Evolutionary conservation across 2,329 filamentous ascomycete species (phyloP), one percentile per base, ranked within the genome.

Genomic region (Fusarium sp.): DNA sequence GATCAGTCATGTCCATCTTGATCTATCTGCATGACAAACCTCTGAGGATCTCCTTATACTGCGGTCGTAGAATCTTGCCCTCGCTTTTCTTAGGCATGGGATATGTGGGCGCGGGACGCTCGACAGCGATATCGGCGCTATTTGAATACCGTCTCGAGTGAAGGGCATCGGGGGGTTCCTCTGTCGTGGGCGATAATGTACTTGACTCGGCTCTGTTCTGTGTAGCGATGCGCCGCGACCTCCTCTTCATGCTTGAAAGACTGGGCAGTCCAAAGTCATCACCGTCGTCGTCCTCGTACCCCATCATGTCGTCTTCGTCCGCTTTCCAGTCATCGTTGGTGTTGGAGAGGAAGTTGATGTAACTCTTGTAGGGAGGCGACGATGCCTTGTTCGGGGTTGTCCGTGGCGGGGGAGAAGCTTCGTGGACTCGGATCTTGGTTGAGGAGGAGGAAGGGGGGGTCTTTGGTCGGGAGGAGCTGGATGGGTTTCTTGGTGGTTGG

Each of bases 211-310:
- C 25, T 69, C 71, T 68, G 72, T 73, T 70, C 72, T 81, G 84
- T 16, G 83, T 80, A 42, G 84, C 85, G 72, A 84, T 84, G 53
- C 83, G 81, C 68, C 82, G 83, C 18, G 86, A 83, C 77, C 92
- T 92, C 72, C 92, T 87, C 74, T 94, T 91, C 91, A 96, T 96
- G 77, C 91, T 97, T 5, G 93, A 92, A 77, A 98, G 88, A 77
- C 93, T 97, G 2, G 95, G 95, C 25, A 98, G 84, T 1, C 95
- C 95, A 80, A 98, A 98, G 77, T 98, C 95, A 79, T 98, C 95
- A 67, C 96, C 94, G 73, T 96, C 91, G 61, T 93, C 92, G 72
- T 97, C 93, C 75, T 90, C 92, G 74, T 96, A 93, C 10, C 88
- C 89, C 77, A 92, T 88, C 73, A 93, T 90, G 69, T 93, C 92